Base-by-base conservation (phyloP, 139 green algal species). In the Haematococcus lacustris region DNA sequence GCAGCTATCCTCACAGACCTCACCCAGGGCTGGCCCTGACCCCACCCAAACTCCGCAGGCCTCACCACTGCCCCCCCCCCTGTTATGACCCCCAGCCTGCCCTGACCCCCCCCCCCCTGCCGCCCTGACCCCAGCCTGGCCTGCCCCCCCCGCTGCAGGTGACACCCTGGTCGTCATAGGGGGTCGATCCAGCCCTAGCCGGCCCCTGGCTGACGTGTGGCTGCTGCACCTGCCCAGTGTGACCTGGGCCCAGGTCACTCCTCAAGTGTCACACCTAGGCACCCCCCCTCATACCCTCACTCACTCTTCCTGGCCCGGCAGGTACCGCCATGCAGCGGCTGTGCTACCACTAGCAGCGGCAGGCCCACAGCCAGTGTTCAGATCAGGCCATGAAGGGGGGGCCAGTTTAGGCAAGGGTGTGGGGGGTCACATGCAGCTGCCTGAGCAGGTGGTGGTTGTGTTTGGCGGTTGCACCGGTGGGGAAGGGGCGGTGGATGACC, bases 131-230 rank as follows among this genome's bases (percentile, higher is more conserved):
- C n/a, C n/a, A n/a, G n/a, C n/a, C n/a, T n/a, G n/a, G n/a, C n/a
- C n/a, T n/a, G n/a, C n/a, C 26, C 28, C 34, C 7, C 34, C 28
- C 43, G 9, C 3, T 73, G 63, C 67, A 77, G 70, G 76, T n/a
- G 38, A 77, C 41, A 38, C 50, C 51, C 33, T 81, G 30, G 40
- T 83, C 33, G 32, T 88, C 1, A 40, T 88, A 2, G 79, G 82
- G 33, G 82, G 82, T 33, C 71, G 82, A 3, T 76, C 73, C 3
- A 82, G 79, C 74, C 82, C 82, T 0, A 60, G 64, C 3, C 69
- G 69, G n/a, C 63, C 76, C 34, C 68, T 88, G 74, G 28, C 23
- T 7, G 82, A 88, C 35, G 79, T 83, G 13, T 88, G 76, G 77
- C 41, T 74, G 7, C 72, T 87, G 59, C 71, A 85, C 57, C 57